Conservation (phyloP, 1,284 basidiomycete genomes). For the Leucoagaricus sp. region DNA sequence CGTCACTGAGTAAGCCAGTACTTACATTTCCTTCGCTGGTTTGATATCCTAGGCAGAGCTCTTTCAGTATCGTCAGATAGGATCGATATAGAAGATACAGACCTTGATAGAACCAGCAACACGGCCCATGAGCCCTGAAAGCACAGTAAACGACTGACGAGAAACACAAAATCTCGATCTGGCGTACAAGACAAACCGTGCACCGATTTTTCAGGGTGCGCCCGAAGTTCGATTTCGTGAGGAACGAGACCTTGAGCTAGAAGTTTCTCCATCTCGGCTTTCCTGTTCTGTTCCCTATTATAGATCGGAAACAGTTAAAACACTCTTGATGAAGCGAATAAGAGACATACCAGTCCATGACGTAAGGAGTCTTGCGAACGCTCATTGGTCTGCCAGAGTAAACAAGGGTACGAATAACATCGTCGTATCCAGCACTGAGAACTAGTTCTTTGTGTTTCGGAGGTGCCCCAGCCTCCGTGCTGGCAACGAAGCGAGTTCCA, state of each 20-base stretch:
- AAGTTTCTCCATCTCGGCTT: conserved; percentile 59
- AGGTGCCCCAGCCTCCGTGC: conserved; percentile 79
- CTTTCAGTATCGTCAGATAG: conserved; percentile 6
- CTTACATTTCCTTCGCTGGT: conserved; percentile 80
- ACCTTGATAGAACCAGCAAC: conserved; percentile 74
- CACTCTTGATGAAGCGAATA: neutral
- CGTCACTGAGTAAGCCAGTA: neutral
- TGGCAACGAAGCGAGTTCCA: conserved; percentile 89
- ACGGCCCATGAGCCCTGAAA: conserved; percentile 83
- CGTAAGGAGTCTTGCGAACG: conserved; percentile 78
- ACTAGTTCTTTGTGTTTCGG: conserved; percentile 78
- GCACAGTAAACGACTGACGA: neutral
- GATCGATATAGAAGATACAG: conserved; percentile 34
- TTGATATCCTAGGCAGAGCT: conserved; percentile 54
- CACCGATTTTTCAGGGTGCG: conserved; percentile 67
- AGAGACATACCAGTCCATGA: conserved; percentile 57
- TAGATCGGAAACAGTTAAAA: neutral
- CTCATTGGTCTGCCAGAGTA: conserved; percentile 86
- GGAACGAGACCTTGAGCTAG: conserved; percentile 73
- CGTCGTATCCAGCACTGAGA: conserved; percentile 68
- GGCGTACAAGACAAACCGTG: conserved; percentile 61
- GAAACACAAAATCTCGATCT: neutral
- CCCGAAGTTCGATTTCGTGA: conserved; percentile 70
- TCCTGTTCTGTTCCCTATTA: conserved; percentile 59
- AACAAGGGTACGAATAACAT: conserved; percentile 71